phyloP scores from a whole-genome alignment of 2,329 filamentous ascomycete species.

The Fusarium pseudoanthophilum region DNA sequence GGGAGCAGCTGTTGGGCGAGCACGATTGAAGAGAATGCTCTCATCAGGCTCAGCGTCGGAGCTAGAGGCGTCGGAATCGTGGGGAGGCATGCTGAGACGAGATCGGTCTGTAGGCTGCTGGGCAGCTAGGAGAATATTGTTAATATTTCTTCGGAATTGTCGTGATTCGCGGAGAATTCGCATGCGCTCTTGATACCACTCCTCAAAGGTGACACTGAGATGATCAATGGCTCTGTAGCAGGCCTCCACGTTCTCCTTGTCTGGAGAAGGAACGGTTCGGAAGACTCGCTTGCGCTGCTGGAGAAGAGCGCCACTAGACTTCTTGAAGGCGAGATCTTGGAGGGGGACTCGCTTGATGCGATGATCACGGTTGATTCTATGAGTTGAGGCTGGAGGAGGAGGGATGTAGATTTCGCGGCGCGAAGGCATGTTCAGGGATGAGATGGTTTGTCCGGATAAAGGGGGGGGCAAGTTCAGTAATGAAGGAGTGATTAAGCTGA shows the following conservation, averaged over 20 bases:
- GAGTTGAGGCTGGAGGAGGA: background rate
- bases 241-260: slow-evolving; percentile 45
- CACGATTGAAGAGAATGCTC: slow-evolving; percentile 50
- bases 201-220: slow-evolving; percentile 12
- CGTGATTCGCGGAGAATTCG: background rate
- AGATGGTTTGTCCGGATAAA: background rate
- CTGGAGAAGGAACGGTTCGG: slow-evolving; percentile 39
- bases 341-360: slow-evolving; percentile 43
- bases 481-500: background rate
- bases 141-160: background rate
- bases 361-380: slow-evolving; percentile 1
- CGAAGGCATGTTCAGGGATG: slow-evolving; percentile 28
- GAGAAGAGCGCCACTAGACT: slow-evolving; percentile 35
- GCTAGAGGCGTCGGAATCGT: slow-evolving; percentile 50
- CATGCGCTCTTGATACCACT: background rate
- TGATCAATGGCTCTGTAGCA: slow-evolving; percentile 27
- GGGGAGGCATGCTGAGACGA: slow-evolving; percentile 51
- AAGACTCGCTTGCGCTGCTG: slow-evolving; percentile 33
- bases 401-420: background rate
- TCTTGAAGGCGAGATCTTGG: slow-evolving; percentile 41
- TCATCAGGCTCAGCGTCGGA: slow-evolving; percentile 50
- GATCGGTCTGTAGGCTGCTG: slow-evolving; percentile 42
- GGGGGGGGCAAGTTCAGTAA: background rate
- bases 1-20: slow-evolving; percentile 31
- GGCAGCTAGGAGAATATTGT: slow-evolving; percentile 44